Percentiles rank a stretch among this genome's conserved stretches.
These are phyloP conservation scores for Physcomitrellopsis africana DNA, from an alignment of 225 moss, liverwort and hornwort genomes.

Conservation along the genomic window DNA sequence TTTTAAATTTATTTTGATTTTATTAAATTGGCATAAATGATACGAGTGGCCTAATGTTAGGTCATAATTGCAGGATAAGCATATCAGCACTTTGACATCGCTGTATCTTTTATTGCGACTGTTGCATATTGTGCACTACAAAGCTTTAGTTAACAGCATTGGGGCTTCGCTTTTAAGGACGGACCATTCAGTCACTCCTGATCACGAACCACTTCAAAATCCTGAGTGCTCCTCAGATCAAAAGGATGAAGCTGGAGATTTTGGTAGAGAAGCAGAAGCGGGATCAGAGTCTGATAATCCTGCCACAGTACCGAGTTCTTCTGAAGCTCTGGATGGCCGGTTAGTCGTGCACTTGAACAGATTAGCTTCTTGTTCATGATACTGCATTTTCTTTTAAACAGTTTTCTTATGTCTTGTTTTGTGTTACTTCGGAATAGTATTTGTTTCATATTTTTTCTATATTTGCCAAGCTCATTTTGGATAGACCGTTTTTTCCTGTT, in stretches of 20 bases:
- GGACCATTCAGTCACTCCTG: constrained; percentile 56
- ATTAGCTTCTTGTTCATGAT: constrained; percentile 9
- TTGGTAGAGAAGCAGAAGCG: constrained; percentile 32
- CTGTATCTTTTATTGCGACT: constrained; percentile 93
- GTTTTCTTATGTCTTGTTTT: constrained; percentile 6
- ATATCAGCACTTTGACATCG: constrained; percentile 92
- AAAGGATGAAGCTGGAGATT: constrained; percentile 31
- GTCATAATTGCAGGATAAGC: constrained; percentile 65
- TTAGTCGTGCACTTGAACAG: constrained; percentile 25
- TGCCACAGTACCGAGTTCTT: constrained; percentile 42
- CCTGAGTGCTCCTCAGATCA: constrained; percentile 37
- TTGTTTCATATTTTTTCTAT: too few species aligned
- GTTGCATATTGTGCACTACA: constrained; percentile 89
- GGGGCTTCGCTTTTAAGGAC: constrained; percentile 85
- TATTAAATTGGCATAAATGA: not conserved
- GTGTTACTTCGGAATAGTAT: not conserved
- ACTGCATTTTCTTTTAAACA: not conserved
- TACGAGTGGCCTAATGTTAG: constrained; percentile 29
- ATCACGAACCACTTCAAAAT: constrained; percentile 47
- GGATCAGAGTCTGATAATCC: constrained; percentile 42
- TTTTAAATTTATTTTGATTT: not conserved
- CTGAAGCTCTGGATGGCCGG: constrained; percentile 64
- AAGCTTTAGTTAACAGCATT: constrained; percentile 86
- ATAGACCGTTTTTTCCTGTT: not conserved
- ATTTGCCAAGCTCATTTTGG: not conserved